phyloP scores from a whole-genome alignment of 1,284 basidiomycete genomes.

The Fomitopsis palustris region DNA sequence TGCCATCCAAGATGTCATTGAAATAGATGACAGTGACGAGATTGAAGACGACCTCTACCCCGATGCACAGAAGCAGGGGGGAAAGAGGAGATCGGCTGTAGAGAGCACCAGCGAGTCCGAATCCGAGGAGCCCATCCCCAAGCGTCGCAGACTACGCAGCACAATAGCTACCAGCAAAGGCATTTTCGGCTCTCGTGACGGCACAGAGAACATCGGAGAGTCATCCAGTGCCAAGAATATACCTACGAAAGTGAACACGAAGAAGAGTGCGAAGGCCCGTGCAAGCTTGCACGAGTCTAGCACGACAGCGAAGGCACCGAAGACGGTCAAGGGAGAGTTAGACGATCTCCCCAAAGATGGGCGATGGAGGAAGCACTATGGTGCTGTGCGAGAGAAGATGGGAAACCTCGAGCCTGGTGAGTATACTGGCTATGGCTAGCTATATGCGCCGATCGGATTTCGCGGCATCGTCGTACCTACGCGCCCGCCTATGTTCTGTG shows the following conservation, averaged over 20 bases:
- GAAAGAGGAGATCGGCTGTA: not conserved
- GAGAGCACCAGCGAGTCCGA: not conserved
- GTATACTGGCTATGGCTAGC: too few species aligned
- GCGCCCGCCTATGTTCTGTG: too few species aligned
- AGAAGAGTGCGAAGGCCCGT: constrained; percentile 10
- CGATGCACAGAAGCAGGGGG: not conserved
- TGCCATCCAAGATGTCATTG: not conserved
- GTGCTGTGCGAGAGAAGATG: constrained; percentile 49
- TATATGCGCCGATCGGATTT: not conserved
- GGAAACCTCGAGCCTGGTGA: constrained; percentile 57
- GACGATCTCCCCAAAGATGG: constrained; percentile 42
- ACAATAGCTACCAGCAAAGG: constrained; percentile 1
- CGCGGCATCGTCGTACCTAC: too few species aligned
- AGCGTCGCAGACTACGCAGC: constrained; percentile 5
- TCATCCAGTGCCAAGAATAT: not conserved
- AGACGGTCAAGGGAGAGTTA: constrained; percentile 25
- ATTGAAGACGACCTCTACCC: not conserved
- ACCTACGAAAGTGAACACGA: constrained; percentile 18
- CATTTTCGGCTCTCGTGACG: constrained; percentile 16
- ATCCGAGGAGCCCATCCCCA: not conserved
- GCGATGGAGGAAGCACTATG: constrained; percentile 48
- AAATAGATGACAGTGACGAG: constrained; percentile 2
- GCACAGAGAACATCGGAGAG: constrained; percentile 14
- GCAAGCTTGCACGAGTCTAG: constrained; percentile 4
- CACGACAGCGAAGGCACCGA: constrained; percentile 15